Percentiles rank a stretch among this genome's conserved stretches.
These are phyloP conservation scores for Astragalus membranaceus DNA, from an alignment of 306 rosid species.

Conservation along the genomic window DNA sequence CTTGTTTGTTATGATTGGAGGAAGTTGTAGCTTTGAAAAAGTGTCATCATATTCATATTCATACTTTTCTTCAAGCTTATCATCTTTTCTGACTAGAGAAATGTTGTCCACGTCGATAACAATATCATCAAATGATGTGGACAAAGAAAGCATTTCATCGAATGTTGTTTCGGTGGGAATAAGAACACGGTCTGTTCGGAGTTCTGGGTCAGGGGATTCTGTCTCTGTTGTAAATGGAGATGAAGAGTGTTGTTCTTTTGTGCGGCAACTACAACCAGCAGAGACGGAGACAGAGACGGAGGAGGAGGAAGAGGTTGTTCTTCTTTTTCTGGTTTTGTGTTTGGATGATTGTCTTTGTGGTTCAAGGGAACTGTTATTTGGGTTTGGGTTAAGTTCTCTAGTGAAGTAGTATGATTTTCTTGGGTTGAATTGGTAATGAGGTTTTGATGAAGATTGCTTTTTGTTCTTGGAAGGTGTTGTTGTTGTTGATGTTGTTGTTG, in stretches of 20 bases:
- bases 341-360: constrained; percentile 46
- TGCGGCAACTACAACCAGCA: constrained; percentile 39
- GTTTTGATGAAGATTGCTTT: constrained; percentile 20
- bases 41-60: constrained; percentile 15
- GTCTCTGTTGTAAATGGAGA: constrained; percentile 40
- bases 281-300: constrained; percentile 35
- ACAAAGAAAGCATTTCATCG: constrained; percentile 32
- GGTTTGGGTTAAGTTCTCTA: constrained; percentile 41
- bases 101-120: constrained; percentile 47
- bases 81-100: constrained; percentile 27
- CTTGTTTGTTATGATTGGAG: constrained; percentile 55
- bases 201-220: constrained; percentile 25
- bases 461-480: background rate
- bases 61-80: constrained; percentile 1
- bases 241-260: constrained; percentile 33
- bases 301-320: constrained; percentile 6
- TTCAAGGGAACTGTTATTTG: constrained; percentile 10
- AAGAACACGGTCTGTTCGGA: constrained; percentile 56
- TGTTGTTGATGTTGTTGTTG: background rate
- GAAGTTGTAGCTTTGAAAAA: constrained; percentile 38
- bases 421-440: constrained; percentile 33
- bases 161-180: constrained; percentile 42
- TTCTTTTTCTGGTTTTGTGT: constrained; percentile 29
- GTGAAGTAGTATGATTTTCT: constrained; percentile 78
- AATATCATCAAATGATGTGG: constrained; percentile 24